These are phyloP conservation scores for Pseudogymnoascus sp. DNA, from an alignment of 2,329 filamentous ascomycete species.

Conservation along the genomic window DNA sequence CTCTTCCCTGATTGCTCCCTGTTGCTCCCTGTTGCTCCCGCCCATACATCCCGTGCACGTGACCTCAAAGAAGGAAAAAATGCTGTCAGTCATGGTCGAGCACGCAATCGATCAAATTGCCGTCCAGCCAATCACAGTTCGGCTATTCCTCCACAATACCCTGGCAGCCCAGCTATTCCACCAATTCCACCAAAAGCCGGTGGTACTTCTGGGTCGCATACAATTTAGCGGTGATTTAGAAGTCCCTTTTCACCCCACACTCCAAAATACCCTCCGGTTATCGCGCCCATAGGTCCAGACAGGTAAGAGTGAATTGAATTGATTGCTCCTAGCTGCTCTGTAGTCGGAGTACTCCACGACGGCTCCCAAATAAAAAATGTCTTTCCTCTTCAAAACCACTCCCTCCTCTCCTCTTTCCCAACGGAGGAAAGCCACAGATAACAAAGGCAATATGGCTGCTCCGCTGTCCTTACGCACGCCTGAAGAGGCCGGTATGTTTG, in stretches of 20 bases:
- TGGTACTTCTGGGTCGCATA: neutral
- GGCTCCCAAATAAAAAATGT: slow-evolving; percentile 22
- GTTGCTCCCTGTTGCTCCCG: neutral
- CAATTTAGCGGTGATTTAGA: too few relatives aligned
- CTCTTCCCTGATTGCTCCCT: neutral
- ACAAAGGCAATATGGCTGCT: slow-evolving; percentile 36
- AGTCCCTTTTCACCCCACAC: slow-evolving; percentile 1
- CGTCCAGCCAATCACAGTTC: neutral
- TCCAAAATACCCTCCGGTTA: slow-evolving; percentile 5
- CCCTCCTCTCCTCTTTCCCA: slow-evolving; percentile 21
- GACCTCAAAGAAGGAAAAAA: neutral
- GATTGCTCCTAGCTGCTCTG: slow-evolving; percentile 1
- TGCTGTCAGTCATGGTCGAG: neutral
- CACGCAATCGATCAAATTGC: slow-evolving; percentile 10
- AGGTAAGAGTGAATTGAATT: slow-evolving; percentile 8
- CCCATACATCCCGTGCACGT: neutral
- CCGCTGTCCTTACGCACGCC: slow-evolving; percentile 47
- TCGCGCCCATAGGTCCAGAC: slow-evolving; percentile 8
- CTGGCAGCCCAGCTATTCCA: slow-evolving; percentile 4
- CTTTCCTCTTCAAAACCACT: slow-evolving; percentile 30
- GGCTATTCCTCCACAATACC: slow-evolving; percentile 3
- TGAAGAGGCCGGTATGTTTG: slow-evolving; percentile 55
- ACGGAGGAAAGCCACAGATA: slow-evolving; percentile 18
- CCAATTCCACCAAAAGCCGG: neutral
- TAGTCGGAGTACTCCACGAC: neutral